Percentiles rank a stretch among this genome's conserved stretches.
Evolutionary conservation across 768 basidiomycete species (phyloP).

Genomic region (Lactarius hatsudake): DNA sequence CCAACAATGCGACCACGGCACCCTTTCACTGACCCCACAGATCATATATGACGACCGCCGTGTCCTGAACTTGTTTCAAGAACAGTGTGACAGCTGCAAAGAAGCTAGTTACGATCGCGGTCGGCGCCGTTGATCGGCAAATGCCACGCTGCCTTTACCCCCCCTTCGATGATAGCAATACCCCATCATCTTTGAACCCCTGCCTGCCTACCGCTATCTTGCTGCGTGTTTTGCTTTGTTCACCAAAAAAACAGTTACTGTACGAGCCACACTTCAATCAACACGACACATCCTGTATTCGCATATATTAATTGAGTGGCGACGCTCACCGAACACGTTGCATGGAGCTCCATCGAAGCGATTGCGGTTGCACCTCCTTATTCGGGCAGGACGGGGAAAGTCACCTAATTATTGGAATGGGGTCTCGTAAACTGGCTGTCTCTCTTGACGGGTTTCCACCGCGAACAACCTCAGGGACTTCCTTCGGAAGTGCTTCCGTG

Average conservation of each 20-base stretch:
- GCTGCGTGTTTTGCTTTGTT: constrained; percentile 18
- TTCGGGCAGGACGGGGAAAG: constrained; percentile 4
- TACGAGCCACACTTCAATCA: constrained; percentile 19
- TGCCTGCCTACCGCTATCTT: constrained; percentile 9
- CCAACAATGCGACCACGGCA: constrained; percentile 1
- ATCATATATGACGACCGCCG: constrained; percentile 43
- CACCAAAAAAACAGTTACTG: constrained; percentile 7
- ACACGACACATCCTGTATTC: constrained; percentile 17
- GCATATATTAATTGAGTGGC: constrained; percentile 4
- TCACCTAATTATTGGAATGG: constrained; percentile 9
- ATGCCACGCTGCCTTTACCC: constrained; percentile 7
- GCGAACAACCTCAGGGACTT: constrained; percentile 3
- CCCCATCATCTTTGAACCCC: neutral
- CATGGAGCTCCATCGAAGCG: constrained; percentile 8
- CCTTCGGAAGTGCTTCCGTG: constrained; percentile 11
- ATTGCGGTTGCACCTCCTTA: constrained; percentile 4
- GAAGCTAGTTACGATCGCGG: constrained; percentile 37
- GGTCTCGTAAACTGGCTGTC: constrained; percentile 10
- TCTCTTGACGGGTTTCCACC: neutral
- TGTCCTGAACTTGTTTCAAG: constrained; percentile 65
- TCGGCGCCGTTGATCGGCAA: constrained; percentile 26
- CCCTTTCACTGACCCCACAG: constrained; percentile 20
- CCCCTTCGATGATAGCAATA: neutral
- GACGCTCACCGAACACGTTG: constrained; percentile 8
- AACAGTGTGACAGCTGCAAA: constrained; percentile 56